Base-by-base conservation (phyloP, 1,284 basidiomycete species). In the Tilletia walkeri region DNA sequence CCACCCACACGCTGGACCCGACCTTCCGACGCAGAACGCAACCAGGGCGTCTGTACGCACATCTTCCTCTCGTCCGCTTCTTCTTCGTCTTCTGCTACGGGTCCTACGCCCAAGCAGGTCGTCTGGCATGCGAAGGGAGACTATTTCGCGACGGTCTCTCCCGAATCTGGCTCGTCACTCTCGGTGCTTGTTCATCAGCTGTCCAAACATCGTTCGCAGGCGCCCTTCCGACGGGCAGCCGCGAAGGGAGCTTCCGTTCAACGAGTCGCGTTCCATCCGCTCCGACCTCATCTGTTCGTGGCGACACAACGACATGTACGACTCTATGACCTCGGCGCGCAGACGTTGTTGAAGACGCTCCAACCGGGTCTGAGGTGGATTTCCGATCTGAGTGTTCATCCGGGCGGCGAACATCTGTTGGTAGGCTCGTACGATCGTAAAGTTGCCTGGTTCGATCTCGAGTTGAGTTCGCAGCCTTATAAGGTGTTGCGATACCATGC, bases 261-360 rank as follows among this genome's bases (percentile, higher is more conserved):
- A 85, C 86, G 91, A 68, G 93, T 96, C 18, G 88, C 91, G 63
- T 99, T 99, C 89, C 96, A 99, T 85, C 95, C 96, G 2, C 85
- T 87, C 65, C 94, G 94, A 84, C 94, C 96, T 6, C 89, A 94
- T 84, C 95, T 99, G 87, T 98, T 99, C 80, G 95, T 98, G 68
- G 96, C 96, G 88, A 99, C 96, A 3, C 95, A 99, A 85, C 92
- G 95, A 81, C 95, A 97, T 84, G 91, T 99, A 76, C 89, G 95
- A 72, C 84, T 99, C 74, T 99, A 99, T 86, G 95, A 99, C 84
- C 88, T 99, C 36, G 90, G 92, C 49, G 93, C 92, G 76, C 96
- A 99, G 85, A 91, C 91, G 80, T 87, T 99, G 67, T 85, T 97
- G 78, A 96, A 95, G 86, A 97, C 95, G 30, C 86, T 99, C 66